These are phyloP conservation scores for Aspergillus sp. DNA, from an alignment of 2,329 filamentous ascomycete species.

Conservation along the genomic window DNA sequence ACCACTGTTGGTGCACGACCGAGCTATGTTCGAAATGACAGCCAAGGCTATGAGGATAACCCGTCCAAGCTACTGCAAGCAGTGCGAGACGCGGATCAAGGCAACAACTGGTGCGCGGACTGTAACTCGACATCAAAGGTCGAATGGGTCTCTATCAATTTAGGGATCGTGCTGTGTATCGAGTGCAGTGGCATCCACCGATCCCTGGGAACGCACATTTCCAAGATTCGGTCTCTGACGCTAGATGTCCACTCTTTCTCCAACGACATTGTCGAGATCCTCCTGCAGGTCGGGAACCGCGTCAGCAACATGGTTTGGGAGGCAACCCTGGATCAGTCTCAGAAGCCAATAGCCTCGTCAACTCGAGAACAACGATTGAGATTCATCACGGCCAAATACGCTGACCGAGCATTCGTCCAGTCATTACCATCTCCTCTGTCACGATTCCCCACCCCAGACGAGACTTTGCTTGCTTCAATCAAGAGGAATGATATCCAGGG, in stretches of 20 bases:
- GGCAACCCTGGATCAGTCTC: conserved; percentile 72
- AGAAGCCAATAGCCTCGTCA: conserved; percentile 76
- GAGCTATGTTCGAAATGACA: conserved; percentile 68
- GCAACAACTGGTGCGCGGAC: conserved; percentile 92
- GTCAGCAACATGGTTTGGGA: conserved; percentile 98
- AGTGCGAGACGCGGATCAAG: conserved; percentile 86
- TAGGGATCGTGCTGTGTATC: conserved; percentile 94
- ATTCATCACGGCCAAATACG: conserved; percentile 96
- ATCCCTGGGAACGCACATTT: conserved; percentile 95
- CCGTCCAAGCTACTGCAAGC: conserved; percentile 85
- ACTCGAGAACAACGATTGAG: conserved; percentile 87
- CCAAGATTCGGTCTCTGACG: conserved; percentile 92
- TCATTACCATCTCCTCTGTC: conserved; percentile 73
- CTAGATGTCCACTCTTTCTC: conserved; percentile 96
- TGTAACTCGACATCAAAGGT: conserved; percentile 91
- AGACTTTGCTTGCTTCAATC: conserved; percentile 86
- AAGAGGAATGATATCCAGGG: conserved; percentile 96
- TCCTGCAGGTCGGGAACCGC: conserved; percentile 88
- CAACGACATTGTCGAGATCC: conserved; percentile 91
- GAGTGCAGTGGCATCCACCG: conserved; percentile 98
- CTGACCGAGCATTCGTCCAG: conserved; percentile 79
- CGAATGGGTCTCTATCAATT: conserved; percentile 98
- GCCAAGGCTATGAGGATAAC: conserved; percentile 77
- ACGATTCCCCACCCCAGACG: conserved; percentile 77
- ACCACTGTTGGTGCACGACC: conserved; percentile 92